Percentiles rank a stretch among this genome's conserved stretches.
These are phyloP conservation scores for Ganoderma leucocontextum DNA, from an alignment of 1,284 basidiomycete genomes.

Conservation along the genomic window DNA sequence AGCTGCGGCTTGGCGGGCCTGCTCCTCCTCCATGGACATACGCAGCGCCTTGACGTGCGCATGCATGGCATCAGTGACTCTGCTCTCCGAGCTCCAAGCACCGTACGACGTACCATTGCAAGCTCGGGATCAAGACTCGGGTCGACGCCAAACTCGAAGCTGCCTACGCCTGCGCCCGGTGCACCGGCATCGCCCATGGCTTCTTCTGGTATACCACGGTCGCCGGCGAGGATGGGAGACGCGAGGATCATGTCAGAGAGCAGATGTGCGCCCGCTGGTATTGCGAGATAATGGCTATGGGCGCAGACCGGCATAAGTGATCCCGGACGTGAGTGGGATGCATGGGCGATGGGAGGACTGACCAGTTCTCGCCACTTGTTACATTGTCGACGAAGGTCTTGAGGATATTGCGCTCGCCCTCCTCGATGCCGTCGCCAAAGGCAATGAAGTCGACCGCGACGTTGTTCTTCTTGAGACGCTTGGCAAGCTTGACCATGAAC, in stretches of 20 bases:
- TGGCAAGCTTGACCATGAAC: slow-evolving; percentile 87
- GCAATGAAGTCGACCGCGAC: slow-evolving; percentile 93
- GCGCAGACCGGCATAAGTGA: no score
- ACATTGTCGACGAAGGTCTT: slow-evolving; percentile 82
- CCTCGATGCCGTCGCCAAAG: slow-evolving; percentile 79
- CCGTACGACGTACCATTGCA: slow-evolving; percentile 78
- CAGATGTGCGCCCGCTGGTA: slow-evolving; percentile 81
- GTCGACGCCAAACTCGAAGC: slow-evolving; percentile 93
- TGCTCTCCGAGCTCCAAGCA: slow-evolving; percentile 9
- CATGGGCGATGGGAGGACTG: slow-evolving; percentile 39
- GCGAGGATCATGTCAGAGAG: slow-evolving; percentile 87
- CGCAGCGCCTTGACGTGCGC: slow-evolving; percentile 80
- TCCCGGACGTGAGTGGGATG: neutral
- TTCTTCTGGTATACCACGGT: slow-evolving; percentile 78
- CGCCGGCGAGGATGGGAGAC: slow-evolving; percentile 85
- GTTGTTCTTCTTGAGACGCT: slow-evolving; percentile 99
- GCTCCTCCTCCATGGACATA: slow-evolving; percentile 98
- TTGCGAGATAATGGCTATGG: slow-evolving; percentile 83
- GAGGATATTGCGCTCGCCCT: slow-evolving; percentile 69
- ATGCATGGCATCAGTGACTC: slow-evolving; percentile 13
- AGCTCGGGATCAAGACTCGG: slow-evolving; percentile 96
- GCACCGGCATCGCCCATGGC: slow-evolving; percentile 59
- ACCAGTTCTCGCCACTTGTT: slow-evolving; percentile 86
- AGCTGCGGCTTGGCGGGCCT: slow-evolving; percentile 84
- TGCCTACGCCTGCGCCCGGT: slow-evolving; percentile 53